A percentile compares a stretch with the other conserved stretches of the same genome.
Evolutionary conservation across 2,329 filamentous ascomycete species (phyloP).

Genomic region (Blastomyces parvus): DNA sequence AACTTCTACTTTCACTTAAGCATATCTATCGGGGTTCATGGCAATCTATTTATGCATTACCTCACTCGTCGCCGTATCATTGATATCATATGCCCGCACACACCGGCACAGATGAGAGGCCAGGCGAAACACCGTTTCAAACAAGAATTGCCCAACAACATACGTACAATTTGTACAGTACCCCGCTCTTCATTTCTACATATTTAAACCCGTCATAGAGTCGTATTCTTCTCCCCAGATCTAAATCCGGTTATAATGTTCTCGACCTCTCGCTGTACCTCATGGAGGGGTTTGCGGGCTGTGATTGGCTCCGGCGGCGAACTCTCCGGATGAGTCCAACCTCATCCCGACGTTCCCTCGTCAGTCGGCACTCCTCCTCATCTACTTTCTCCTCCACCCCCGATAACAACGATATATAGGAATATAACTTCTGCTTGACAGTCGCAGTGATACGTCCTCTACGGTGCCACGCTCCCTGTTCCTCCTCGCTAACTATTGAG

Average conservation of each 20-base stretch:
- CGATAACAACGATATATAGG: neutral
- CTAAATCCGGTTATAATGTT: constrained; percentile 8
- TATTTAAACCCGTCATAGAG: neutral
- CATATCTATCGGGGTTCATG: no score
- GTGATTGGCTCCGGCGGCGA: constrained; percentile 27
- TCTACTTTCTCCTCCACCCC: neutral
- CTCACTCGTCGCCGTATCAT: no score
- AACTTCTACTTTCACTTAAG: no score
- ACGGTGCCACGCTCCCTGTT: neutral
- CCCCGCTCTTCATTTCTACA: neutral
- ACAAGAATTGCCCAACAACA: no score
- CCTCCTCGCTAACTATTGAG: neutral
- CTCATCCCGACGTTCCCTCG: neutral
- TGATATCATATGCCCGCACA: no score
- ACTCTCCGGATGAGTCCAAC: no score
- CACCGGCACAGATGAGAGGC: no score
- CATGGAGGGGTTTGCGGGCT: constrained; percentile 29
- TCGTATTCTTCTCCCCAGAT: neutral
- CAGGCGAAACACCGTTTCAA: no score
- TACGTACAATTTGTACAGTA: neutral
- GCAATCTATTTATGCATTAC: no score
- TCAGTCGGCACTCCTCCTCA: neutral
- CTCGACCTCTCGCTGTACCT: constrained; percentile 26
- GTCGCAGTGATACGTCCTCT: neutral
- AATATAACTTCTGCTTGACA: neutral